Evolutionary conservation across 768 basidiomycete species (phyloP), one percentile per base, ranked within the genome.

Genomic region (Boletus reticulatus): DNA sequence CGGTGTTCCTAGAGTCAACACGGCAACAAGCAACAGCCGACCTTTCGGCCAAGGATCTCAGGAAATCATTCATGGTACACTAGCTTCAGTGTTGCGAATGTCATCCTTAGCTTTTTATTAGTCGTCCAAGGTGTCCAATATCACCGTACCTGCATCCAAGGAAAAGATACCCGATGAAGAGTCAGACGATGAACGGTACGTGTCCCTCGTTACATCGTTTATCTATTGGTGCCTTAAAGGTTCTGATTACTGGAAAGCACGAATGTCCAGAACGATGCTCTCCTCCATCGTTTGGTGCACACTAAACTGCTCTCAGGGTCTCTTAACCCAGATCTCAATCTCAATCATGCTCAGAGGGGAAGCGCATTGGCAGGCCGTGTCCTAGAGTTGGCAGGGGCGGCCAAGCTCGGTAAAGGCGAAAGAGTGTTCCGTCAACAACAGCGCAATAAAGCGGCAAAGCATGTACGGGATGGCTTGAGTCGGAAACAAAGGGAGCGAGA

Each of bases 301-400:
- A 92, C 91, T 0, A 80, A 86, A 59, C 73, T 94, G 6, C 75
- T 94, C 7, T 88, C 92, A 10, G 89, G 88, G 11, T 89, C 88
- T 6, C 69, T 87, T 9, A 78, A 84, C 64, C 72, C 80, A 3
- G 84, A 86, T 4, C 74, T 90, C 17, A 67, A 84, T 53, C 63
- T 89, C 51, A 79, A 81, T 17, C 80, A 85, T 27, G 88, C 87
- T 6, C 79, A 89, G 60, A 82, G 83, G 32, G 81, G 81, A 39
- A 92, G 86, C 67, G 89, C 90, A 0, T 66, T 94, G 34, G 84
- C 84, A 29, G 92, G 92, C 17, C 87, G 92, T 44, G 77, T 93
- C 16, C 66, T 90, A 44, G 92, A 94, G 65, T 71, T 91, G 9
- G 72, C 86, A 10, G 89, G 88, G 14, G 73, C 74, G 22, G 84